phyloP scores from a whole-genome alignment of 441 rosid genomes.

The Croton laevigatus region DNA sequence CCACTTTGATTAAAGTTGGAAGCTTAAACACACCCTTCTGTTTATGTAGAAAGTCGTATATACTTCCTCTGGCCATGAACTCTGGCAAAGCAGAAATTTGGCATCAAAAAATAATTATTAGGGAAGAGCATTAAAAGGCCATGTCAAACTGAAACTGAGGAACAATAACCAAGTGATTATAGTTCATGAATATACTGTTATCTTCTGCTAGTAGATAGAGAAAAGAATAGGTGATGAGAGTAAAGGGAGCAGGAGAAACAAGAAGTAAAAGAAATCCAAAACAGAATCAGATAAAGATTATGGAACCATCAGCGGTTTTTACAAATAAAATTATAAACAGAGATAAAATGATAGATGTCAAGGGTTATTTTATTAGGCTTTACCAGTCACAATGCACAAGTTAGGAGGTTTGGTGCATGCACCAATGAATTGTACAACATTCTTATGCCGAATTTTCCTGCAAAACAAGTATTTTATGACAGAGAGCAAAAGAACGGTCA shows the following conservation, averaged over 20 bases:
- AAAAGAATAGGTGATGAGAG: not conserved
- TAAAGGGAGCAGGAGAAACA: not conserved
- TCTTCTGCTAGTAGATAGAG: not conserved
- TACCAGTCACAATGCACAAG: constrained; percentile 91
- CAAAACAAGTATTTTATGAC: constrained; percentile 25
- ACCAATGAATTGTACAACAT: constrained; percentile 94
- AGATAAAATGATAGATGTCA: not conserved
- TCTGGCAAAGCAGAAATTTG: constrained; percentile 39
- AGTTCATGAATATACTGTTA: not conserved
- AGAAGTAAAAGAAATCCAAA: not conserved
- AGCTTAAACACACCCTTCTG: constrained; percentile 77
- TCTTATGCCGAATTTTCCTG: constrained; percentile 95
- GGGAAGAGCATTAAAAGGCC: constrained; percentile 19
- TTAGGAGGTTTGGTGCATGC: constrained; percentile 85
- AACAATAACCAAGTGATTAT: not conserved
- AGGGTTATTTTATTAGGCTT: not conserved
- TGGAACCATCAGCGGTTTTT: not conserved
- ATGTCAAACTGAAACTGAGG: constrained; percentile 18
- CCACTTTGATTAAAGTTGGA: constrained; percentile 77
- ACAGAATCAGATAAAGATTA: not conserved
- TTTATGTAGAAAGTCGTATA: constrained; percentile 84
- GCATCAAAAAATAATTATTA: constrained; percentile 22
- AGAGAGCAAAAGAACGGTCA: constrained; percentile 6
- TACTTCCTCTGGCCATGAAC: constrained; percentile 89
- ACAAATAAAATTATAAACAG: not conserved